These are phyloP conservation scores for Lasiodiplodia sp. DNA, from an alignment of 2,329 filamentous ascomycete genomes.

Conservation along the genomic window DNA sequence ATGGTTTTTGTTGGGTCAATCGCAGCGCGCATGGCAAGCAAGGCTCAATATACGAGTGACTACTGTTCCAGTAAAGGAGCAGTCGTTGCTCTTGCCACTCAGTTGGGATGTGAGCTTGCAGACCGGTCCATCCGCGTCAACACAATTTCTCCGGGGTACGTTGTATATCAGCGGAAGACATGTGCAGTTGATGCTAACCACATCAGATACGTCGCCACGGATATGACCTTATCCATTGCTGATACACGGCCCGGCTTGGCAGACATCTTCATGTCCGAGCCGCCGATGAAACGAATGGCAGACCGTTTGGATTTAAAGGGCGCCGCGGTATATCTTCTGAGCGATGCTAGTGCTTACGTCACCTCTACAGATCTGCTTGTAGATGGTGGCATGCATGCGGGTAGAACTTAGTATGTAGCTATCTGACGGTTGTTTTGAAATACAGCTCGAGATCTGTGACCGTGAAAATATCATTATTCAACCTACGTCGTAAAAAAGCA, in stretches of 20 bases:
- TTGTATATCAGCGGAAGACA: neutral
- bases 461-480: too few species aligned
- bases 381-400: neutral
- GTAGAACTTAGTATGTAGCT: neutral
- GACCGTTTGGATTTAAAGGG: neutral
- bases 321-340: neutral
- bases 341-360: neutral
- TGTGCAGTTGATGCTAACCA: neutral
- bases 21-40: neutral
- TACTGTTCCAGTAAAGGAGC: neutral
- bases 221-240: neutral
- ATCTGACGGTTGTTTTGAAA: neutral
- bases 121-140: neutral
- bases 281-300: neutral
- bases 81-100: neutral
- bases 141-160: conserved; percentile 1
- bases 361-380: neutral
- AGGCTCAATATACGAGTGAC: neutral
- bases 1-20: neutral
- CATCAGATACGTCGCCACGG: neutral
- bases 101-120: neutral
- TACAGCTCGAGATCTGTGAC: too few species aligned
- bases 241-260: neutral
- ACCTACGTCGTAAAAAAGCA: too few species aligned
- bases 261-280: neutral